A percentile compares a stretch with the other conserved stretches of the same genome.
Evolutionary conservation across 2,329 filamentous ascomycete genomes (phyloP).

Genomic region (Pseudogymnoascus verrucosus): DNA sequence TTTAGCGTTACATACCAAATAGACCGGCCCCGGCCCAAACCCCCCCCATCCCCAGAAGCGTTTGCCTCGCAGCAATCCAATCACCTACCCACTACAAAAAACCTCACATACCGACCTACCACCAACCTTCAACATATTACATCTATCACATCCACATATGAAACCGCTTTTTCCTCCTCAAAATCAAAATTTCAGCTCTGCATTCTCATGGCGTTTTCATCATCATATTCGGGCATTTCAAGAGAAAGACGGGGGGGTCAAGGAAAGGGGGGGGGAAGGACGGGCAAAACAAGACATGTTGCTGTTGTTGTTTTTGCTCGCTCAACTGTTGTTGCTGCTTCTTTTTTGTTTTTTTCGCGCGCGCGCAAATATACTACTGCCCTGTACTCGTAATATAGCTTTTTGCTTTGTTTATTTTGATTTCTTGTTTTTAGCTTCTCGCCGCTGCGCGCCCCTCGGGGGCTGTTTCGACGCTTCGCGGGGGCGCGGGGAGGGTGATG

Average conservation of each 20-base stretch:
- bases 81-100: neutral
- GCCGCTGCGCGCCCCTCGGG: neutral
- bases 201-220: neutral
- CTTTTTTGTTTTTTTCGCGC: neutral
- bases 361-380: neutral
- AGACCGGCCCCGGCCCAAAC: neutral
- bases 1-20: neutral
- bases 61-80: neutral
- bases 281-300: neutral
- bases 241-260: neutral
- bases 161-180: neutral
- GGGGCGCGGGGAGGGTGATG: neutral
- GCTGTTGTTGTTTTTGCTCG: neutral
- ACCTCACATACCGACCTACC: neutral
- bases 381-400: neutral
- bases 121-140: neutral
- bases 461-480: too few relatives aligned
- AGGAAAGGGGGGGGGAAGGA: neutral
- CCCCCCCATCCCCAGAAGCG: neutral
- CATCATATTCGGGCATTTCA: neutral
- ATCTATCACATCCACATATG: neutral
- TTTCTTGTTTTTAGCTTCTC: neutral
- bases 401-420: neutral
- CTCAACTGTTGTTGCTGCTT: neutral
- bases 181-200: neutral